These are phyloP conservation scores for Entomortierella lignicola DNA, from an alignment of 192 early-diverging fungal species.

Conservation along the genomic window DNA sequence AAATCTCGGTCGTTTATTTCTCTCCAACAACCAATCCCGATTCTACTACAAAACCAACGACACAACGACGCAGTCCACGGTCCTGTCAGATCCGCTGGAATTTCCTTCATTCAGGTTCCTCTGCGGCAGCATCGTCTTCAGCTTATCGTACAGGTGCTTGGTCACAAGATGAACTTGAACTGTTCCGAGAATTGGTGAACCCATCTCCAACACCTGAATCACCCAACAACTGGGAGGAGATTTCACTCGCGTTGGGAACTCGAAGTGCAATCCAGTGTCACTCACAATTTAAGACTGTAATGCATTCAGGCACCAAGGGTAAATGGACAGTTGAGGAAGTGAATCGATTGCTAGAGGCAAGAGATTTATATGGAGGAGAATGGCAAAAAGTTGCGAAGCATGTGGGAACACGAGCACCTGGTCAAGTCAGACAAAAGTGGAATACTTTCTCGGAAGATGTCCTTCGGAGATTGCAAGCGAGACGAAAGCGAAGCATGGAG, in stretches of 20 bases:
- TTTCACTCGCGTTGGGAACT: conserved; percentile 27
- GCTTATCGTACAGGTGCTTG: conserved; percentile 19
- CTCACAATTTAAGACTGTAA: conserved; percentile 37
- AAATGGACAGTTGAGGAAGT: conserved; percentile 38
- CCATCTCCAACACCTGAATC: neutral
- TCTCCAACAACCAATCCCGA: neutral
- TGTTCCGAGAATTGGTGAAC: conserved; percentile 28
- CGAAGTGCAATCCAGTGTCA: conserved; percentile 34
- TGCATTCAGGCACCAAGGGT: conserved; percentile 40
- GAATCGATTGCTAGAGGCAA: conserved; percentile 22
- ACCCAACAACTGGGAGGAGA: conserved; percentile 33
- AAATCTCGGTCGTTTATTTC: conserved; percentile 21
- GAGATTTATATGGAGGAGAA: conserved; percentile 15
- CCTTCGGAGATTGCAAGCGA: conserved; percentile 6
- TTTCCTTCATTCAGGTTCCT: conserved; percentile 12
- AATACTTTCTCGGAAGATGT: conserved; percentile 36
- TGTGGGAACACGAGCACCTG: conserved; percentile 29
- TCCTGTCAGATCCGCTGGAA: conserved; percentile 41
- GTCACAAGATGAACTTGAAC: conserved; percentile 25
- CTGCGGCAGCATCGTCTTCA: neutral
- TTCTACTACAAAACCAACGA: too few relatives aligned
- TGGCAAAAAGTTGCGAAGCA: conserved; percentile 31
- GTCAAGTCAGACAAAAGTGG: conserved; percentile 32
- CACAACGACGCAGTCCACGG: conserved; percentile 7
- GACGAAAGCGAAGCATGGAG: neutral